A percentile compares a stretch with the other conserved stretches of the same genome.
Conservation (phyloP, 176 grass and related monocot genomes). For the Eragrostis curvula region DNA sequence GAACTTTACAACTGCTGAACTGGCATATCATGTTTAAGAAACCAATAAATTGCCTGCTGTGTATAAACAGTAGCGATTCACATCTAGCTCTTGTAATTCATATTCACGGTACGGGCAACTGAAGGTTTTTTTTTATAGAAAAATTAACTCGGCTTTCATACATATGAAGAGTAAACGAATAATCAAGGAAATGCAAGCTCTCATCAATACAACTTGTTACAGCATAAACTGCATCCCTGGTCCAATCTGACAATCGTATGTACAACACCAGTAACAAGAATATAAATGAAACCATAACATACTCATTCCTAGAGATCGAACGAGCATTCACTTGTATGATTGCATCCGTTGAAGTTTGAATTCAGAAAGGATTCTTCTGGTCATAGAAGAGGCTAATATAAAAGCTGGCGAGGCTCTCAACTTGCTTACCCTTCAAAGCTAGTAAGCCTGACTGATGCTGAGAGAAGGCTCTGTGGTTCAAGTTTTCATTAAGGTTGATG, state of each 20-base stretch:
- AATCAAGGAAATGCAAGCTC: neutral
- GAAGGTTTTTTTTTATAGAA: no score
- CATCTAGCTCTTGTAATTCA: neutral
- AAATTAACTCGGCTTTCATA: neutral
- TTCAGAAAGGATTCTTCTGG: slow-evolving; percentile 57
- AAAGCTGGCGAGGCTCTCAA: slow-evolving; percentile 37
- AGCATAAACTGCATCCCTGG: slow-evolving; percentile 23
- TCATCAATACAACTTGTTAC: slow-evolving; percentile 31
- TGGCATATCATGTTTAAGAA: neutral
- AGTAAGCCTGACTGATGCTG: slow-evolving; percentile 25
- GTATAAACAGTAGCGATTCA: neutral
- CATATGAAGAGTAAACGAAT: neutral
- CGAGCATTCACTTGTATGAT: neutral
- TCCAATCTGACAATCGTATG: slow-evolving; percentile 52
- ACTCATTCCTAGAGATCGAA: neutral
- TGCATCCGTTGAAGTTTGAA: slow-evolving; percentile 38
- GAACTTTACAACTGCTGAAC: no score
- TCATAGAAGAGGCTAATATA: slow-evolving; percentile 60
- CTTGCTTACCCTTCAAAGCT: slow-evolving; percentile 31
- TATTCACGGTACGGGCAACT: neutral
- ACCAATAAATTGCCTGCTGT: neutral
- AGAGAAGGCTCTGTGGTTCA: slow-evolving; percentile 65
- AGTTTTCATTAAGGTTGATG: slow-evolving; percentile 54
- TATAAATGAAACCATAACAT: slow-evolving; percentile 13
- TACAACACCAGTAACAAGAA: neutral